Evolutionary conservation across 139 green algal genomes (phyloP), one percentile per base, ranked within the genome.

Genomic region (Ostreobium quekettii): DNA sequence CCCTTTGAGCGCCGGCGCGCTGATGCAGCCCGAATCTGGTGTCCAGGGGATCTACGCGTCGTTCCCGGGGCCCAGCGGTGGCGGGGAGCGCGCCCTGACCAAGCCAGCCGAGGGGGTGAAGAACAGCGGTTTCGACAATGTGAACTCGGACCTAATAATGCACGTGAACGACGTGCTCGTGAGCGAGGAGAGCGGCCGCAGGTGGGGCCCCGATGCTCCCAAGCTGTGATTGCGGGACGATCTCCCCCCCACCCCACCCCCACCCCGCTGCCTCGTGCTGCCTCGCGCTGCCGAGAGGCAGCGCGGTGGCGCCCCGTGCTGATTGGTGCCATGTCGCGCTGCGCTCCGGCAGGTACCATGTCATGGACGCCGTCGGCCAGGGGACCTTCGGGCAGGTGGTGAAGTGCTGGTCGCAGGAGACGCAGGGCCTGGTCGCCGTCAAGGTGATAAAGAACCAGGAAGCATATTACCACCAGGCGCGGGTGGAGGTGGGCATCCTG

Each of bases 391-490:
- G 93, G 24, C 93, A 98, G 78, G 93, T 99, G 48, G 88, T 87
- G 33, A 66, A 82, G 57, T 95, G 87, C 59, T 75, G 69, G 30
- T 81, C 70, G 31, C 78, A 81, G 32, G 79, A 84, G 33, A 80
- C 70, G 8, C 22, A 31, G 11, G 26, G 28, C 15, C 32, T 48
- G 26, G 82, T 91, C 28, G 90, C 90, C 2, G 81, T 97, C 22
- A 97, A 98, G 84, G 89, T 99, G 6, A 97, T 99, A 76, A 98
- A 99, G 81, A 97, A 97, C 75, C 94, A 97, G 79, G 78, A 85
- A 0, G 94, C 94, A 3, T 99, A 97, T 79, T 96, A 89, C 74
- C 86, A 96, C 65, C 91, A 97, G 78, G 84, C 75, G 15, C 29
- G 70, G n/a, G 65, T 78, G 30, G 74, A 79, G 58, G 83, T 98